These are phyloP conservation scores for Parastagonospora nodorum DNA, from an alignment of 2,329 filamentous ascomycete species.

Conservation along the genomic window DNA sequence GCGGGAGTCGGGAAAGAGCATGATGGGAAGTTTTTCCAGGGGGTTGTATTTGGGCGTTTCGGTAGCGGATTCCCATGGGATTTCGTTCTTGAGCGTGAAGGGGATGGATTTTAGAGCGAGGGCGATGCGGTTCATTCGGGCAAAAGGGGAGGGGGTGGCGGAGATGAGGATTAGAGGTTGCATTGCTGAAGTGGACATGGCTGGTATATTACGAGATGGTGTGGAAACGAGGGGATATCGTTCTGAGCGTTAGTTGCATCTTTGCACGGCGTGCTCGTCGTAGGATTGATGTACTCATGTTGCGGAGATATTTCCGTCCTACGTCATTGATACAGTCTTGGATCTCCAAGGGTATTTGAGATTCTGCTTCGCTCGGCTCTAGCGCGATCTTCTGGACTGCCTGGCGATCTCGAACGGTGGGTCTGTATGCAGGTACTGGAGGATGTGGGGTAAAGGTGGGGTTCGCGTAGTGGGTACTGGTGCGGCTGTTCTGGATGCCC, in stretches of 20 bases:
- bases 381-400: not conserved
- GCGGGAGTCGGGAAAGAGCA: slow-evolving; percentile 32
- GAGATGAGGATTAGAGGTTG: slow-evolving; percentile 22
- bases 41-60: slow-evolving; percentile 48
- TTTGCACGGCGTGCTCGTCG: not conserved
- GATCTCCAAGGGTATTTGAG: not conserved
- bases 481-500: not conserved
- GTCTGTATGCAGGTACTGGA: not conserved
- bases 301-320: not conserved
- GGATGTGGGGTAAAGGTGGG: not conserved
- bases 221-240: not conserved
- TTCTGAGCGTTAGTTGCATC: no score
- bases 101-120: slow-evolving; percentile 48
- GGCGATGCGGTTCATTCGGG: slow-evolving; percentile 50
- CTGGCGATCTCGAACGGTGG: not conserved
- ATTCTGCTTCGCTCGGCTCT: not conserved
- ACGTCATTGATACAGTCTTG: not conserved
- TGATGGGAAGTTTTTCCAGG: slow-evolving; percentile 47
- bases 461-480: not conserved
- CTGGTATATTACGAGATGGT: no score
- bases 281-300: not conserved
- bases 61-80: slow-evolving; percentile 50
- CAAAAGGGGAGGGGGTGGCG: slow-evolving; percentile 48
- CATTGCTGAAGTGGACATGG: not conserved
- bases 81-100: slow-evolving; percentile 49